phyloP scores from a whole-genome alignment of 345 rosid genomes.

The Psidium friedrichsthalianum region DNA sequence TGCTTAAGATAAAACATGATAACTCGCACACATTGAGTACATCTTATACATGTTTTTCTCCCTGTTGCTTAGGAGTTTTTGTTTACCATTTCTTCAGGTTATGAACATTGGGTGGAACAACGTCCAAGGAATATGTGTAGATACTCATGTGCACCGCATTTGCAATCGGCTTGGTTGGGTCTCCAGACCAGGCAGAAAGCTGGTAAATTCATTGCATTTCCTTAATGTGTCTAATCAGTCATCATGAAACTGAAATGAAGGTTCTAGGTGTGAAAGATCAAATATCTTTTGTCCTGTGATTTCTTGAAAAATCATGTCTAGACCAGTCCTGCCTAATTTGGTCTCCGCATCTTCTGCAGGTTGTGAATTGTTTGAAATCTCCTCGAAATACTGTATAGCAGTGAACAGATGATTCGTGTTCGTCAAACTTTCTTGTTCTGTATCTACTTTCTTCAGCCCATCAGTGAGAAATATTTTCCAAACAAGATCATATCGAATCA shows the following conservation, averaged over 20 bases:
- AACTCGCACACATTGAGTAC: too few species aligned
- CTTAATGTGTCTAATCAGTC: neutral
- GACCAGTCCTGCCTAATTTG: neutral
- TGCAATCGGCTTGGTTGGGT: slow-evolving; percentile 98
- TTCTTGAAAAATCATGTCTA: neutral
- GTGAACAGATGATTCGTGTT: neutral
- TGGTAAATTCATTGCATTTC: neutral
- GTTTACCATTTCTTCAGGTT: slow-evolving; percentile 37
- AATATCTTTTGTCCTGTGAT: neutral
- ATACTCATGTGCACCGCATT: slow-evolving; percentile 92
- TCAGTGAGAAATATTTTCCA: neutral
- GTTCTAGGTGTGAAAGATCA: neutral
- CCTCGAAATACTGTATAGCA: neutral
- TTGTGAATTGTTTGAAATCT: neutral
- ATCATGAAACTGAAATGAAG: neutral
- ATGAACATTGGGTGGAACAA: slow-evolving; percentile 84
- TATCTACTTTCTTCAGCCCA: neutral
- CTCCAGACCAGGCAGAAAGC: slow-evolving; percentile 42
- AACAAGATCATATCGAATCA: neutral
- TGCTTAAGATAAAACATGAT: neutral
- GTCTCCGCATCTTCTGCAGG: neutral
- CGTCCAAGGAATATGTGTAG: slow-evolving; percentile 92
- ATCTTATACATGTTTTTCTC: neutral
- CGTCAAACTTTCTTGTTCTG: neutral
- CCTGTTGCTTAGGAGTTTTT: neutral